Base-by-base conservation (phyloP, 164 flowering plant genomes). In the Vitis amurensis region DNA sequence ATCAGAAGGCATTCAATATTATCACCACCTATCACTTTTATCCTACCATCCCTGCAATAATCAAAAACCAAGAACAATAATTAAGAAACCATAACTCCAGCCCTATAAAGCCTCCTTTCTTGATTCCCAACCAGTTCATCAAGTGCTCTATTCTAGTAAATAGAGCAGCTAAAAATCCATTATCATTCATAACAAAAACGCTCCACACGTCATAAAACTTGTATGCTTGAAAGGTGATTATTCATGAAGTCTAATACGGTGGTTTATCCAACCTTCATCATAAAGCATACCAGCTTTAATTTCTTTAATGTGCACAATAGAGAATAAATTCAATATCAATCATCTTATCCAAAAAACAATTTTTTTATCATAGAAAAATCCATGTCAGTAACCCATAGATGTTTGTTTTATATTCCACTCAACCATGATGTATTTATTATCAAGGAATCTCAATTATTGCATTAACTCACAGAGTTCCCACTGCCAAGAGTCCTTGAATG, bases 31-130 rank as follows among this genome's bases (percentile, higher is more conserved):
- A 92, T 75, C 63, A 92, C 88, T 75, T 92, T 92, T 64, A 92
- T 90, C 78, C 94, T 83, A 14, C 97, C 97, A 84, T 92, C 97
- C 76, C 97, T 92, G 81, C 75, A 79, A n/a, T n/a, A 12, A 63
- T 16, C 30, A 57, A 51, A 52, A 27, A 68, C 65, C 31, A 50
- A 68, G 55, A 73, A 2, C 19, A 51, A 23, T 9, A 49, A 17
- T 16, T 58, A 61, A 19, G 50, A 58, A 16, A 13, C 5, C 50
- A 37, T 2, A 37, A 6, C 15, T 29, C 29, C 15, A 15, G 37
- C 61, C 44, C 11, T 11, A 59, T 23, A 59, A 19, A 23, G 61
- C 37, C 61, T 2, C 31, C 27, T 59, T 7, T 59, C 7, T 56
- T 16, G 59, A 23, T 59, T 11, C 29, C 61, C 13, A 59, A 11